A percentile compares a stretch with the other conserved stretches of the same genome.
Conservation (phyloP, 106 monocot genomes). For the Chionographis japonica region DNA sequence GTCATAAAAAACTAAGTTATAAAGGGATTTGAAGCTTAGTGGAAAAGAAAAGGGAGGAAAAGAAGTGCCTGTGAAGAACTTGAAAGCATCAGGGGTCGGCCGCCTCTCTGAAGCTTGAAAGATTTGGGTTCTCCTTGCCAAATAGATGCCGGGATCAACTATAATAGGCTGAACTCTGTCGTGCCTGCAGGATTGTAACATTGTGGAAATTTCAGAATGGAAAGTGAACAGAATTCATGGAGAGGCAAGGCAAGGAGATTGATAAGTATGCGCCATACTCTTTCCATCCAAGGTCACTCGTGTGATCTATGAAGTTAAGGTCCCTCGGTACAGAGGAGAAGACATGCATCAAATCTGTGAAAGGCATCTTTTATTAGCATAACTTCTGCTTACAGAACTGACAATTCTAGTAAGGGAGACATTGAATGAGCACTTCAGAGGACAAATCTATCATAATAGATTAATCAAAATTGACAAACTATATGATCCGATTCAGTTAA, state of each 20-base stretch:
- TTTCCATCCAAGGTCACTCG: slow-evolving; percentile 68
- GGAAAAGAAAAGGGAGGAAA: not conserved
- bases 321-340: slow-evolving; percentile 57
- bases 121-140: slow-evolving; percentile 37
- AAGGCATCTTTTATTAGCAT: not conserved
- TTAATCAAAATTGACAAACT: not conserved
- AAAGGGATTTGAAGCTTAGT: not conserved
- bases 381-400: not conserved
- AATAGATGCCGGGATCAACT: slow-evolving; percentile 65
- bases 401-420: not conserved
- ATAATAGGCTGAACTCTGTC: slow-evolving; percentile 74
- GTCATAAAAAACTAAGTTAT: not conserved
- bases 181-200: slow-evolving; percentile 25
- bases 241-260: not conserved
- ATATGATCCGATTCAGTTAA: not conserved
- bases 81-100: slow-evolving; percentile 56
- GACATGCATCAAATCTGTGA: slow-evolving; percentile 61
- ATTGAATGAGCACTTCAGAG: no score
- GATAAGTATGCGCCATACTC: slow-evolving; percentile 29
- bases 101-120: slow-evolving; percentile 57
- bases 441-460: not conserved
- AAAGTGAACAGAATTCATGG: not conserved
- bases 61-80: slow-evolving; percentile 51
- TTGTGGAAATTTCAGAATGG: not conserved
- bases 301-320: slow-evolving; percentile 65